Evolutionary conservation across 1,284 basidiomycete species (phyloP), one percentile per base, ranked within the genome.

Genomic region (Cryptococcus maquisensis): DNA sequence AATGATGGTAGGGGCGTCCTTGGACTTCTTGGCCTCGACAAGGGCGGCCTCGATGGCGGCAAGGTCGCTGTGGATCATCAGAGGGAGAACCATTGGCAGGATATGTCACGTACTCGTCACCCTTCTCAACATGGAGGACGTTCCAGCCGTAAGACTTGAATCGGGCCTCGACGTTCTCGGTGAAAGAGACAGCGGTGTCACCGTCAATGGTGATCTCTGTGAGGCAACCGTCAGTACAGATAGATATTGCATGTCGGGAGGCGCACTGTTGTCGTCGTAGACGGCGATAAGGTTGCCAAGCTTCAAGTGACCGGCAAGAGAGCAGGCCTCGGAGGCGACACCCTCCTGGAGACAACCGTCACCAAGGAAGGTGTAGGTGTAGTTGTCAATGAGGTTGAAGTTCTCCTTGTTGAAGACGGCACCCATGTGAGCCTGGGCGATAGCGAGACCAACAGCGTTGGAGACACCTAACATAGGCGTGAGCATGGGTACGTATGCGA

Each of bases 331-430:
- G 64, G 83, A 83, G 21, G 91, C 83, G 66, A 97, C 86, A 82
- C 93, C 93, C 79, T 97, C 93, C 87, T 93, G 91, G 62, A 97
- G 81, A 79, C 93, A 96, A 55, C 93, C 93, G 77, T 97, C 93
- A 73, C 93, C 93, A 57, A 84, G 83, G 81, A 96, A 93, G 51
- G 86, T 84, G 76, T 90, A 96, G 48, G 90, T 95, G 78, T 86
- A 85, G 81, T 95, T 96, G 80, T 88, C 86, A 74, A 96, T 83
- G 53, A 97, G 78, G 50, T 86, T 78, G 73, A 90, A 93, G 37
- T 83, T 84, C 50, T 88, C 85, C 78, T 87, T 89, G 83, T 97
- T 97, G 82, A 85, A 97, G 51, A 85, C 80, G 43, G 90, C 90
- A 50, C 81, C 90, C 59, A 94, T 80, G 77, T 97, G 91, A 36